These are phyloP conservation scores for Heliosperma pusillum DNA, from an alignment of 148 eudicot genomes.

Conservation along the genomic window DNA sequence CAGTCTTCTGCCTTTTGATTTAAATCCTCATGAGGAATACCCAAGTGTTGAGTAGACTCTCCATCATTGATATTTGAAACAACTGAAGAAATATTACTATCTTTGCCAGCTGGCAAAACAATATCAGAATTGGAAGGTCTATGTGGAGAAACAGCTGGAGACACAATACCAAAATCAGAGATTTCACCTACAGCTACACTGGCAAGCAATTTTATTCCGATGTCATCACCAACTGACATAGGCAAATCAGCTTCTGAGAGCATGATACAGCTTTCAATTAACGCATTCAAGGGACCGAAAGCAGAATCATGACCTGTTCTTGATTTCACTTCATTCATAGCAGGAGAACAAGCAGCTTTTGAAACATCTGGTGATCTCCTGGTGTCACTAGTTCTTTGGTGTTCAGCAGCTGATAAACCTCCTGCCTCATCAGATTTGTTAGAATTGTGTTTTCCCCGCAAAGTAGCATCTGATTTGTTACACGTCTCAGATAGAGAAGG, in stretches of 20 bases:
- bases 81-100: conserved; percentile 8
- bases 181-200: conserved; percentile 86
- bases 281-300: conserved; percentile 66
- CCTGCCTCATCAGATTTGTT: conserved; percentile 29
- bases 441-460: conserved; percentile 32
- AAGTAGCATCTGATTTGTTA: conserved; percentile 34
- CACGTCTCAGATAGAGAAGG: conserved; percentile 37
- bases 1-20: conserved; percentile 2
- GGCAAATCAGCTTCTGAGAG: conserved; percentile 48
- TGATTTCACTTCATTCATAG: conserved; percentile 28
- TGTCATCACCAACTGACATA: conserved; percentile 50
- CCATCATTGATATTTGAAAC: conserved; percentile 14
- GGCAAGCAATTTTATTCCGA: conserved; percentile 83
- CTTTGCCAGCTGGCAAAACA: not conserved
- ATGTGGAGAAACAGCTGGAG: conserved; percentile 44
- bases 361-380: conserved; percentile 30
- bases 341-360: conserved; percentile 20
- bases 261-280: conserved; percentile 71
- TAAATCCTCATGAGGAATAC: conserved; percentile 5
- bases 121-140: conserved; percentile 21
- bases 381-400: conserved; percentile 23
- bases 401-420: conserved; percentile 31
- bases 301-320: conserved; percentile 44
- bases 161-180: conserved; percentile 37
- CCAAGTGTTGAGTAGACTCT: conserved; percentile 5